phyloP scores from a whole-genome alignment of 306 rosid species.

The Lathyrus tuberosus region DNA sequence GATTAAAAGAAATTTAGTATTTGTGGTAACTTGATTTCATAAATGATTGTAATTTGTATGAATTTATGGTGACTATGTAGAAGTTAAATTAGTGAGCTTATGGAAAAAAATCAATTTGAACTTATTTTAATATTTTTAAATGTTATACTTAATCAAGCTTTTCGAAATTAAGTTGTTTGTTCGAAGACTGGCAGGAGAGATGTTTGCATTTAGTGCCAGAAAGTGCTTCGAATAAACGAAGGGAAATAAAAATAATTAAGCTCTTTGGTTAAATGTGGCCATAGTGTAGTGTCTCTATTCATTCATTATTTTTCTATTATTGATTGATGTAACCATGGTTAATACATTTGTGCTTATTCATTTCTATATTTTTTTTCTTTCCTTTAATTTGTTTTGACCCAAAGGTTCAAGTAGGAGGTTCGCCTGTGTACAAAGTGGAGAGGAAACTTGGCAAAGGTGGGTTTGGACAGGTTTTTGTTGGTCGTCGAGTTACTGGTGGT shows the following conservation, averaged over 20 bases:
- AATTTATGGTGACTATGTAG: neutral
- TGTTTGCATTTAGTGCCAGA: too few relatives aligned
- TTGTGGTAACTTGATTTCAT: neutral
- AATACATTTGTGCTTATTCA: neutral
- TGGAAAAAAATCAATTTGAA: neutral
- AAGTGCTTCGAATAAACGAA: too few relatives aligned
- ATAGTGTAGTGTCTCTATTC: neutral
- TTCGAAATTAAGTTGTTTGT: neutral
- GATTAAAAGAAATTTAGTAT: neutral
- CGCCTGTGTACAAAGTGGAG: slow-evolving; percentile 77
- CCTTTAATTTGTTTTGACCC: neutral
- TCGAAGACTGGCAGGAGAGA: too few relatives aligned
- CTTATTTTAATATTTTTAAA: neutral
- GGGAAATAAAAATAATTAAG: neutral
- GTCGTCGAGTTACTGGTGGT: slow-evolving; percentile 77
- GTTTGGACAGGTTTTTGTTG: slow-evolving; percentile 95
- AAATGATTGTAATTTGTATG: neutral
- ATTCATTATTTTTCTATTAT: slow-evolving; percentile 21
- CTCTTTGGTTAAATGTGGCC: neutral
- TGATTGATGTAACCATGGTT: neutral
- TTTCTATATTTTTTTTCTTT: neutral
- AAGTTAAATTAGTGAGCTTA: neutral
- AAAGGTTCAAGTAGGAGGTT: slow-evolving; percentile 93
- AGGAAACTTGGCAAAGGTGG: slow-evolving; percentile 92
- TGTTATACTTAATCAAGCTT: neutral